phyloP scores from a whole-genome alignment of 108 stramenopile genomes.

The Schizochytrium sp. region DNA sequence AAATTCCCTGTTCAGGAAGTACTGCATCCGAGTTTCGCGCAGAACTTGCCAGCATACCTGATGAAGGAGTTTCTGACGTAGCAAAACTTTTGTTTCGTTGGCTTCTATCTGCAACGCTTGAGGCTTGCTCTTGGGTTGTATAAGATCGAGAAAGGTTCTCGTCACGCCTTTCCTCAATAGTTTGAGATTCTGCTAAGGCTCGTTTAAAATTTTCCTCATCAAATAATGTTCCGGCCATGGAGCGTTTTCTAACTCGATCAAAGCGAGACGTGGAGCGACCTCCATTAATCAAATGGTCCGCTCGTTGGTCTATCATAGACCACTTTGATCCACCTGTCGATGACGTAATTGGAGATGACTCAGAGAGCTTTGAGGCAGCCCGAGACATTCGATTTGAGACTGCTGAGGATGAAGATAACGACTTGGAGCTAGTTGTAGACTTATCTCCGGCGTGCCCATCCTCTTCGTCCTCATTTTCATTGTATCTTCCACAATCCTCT shows the following conservation, averaged over 20 bases:
- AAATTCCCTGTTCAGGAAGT: background rate
- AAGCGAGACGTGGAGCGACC: background rate
- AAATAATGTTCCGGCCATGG: background rate
- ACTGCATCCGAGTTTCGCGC: background rate
- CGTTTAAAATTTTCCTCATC: background rate
- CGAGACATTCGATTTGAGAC: no score
- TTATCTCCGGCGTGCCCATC: background rate
- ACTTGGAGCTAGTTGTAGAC: background rate
- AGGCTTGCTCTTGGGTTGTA: background rate
- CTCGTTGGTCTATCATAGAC: background rate
- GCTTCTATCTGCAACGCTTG: background rate
- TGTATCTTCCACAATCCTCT: background rate
- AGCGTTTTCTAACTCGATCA: background rate
- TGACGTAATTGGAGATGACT: no score
- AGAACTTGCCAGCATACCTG: background rate
- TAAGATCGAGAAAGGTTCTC: conserved; percentile 26
- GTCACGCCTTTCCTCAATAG: background rate
- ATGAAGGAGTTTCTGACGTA: background rate
- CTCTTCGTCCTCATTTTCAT: background rate
- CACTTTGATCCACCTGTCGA: no score
- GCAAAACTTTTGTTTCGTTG: background rate
- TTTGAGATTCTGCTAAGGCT: background rate
- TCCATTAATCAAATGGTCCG: background rate
- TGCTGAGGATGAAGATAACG: background rate
- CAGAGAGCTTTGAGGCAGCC: no score